Conservation (phyloP, 352 stramenopile species). For the Pythium aquatile region DNA sequence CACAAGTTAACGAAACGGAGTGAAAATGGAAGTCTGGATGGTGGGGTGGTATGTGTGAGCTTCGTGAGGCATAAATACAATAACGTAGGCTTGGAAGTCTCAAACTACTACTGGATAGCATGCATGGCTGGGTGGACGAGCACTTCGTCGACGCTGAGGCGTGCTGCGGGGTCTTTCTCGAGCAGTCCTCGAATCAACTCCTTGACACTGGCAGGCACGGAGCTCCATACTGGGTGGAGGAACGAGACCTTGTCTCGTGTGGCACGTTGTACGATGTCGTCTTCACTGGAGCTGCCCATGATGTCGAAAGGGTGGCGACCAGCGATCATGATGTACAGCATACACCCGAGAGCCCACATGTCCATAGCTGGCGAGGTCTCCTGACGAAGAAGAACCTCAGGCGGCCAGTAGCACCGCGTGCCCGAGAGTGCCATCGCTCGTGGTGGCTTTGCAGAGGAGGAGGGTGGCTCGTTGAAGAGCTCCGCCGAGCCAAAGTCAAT, state of each 20-base stretch:
- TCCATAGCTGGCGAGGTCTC: slow-evolving; percentile 78
- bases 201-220: slow-evolving; percentile 55
- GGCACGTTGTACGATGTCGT: slow-evolving; percentile 64
- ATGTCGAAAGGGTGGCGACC: slow-evolving; percentile 87
- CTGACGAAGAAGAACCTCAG: slow-evolving; percentile 59
- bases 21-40: background rate
- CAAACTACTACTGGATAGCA: background rate
- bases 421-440: slow-evolving; percentile 51
- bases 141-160: slow-evolving; percentile 57
- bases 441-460: background rate
- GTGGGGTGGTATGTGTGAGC: background rate
- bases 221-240: slow-evolving; percentile 48
- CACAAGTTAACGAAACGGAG: background rate
- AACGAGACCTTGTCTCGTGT: slow-evolving; percentile 53
- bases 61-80: slow-evolving; percentile 4
- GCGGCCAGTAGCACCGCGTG: slow-evolving; percentile 84
- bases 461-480: slow-evolving; percentile 8
- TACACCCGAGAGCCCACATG: slow-evolving; percentile 87
- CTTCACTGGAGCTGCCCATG: slow-evolving; percentile 69
- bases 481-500: slow-evolving; percentile 88
- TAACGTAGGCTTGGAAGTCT: too few relatives aligned
- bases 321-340: slow-evolving; percentile 87
- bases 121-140: slow-evolving; percentile 34
- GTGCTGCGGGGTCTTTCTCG: slow-evolving; percentile 59
- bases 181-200: slow-evolving; percentile 63